Conservation (phyloP, 768 basidiomycete genomes). For the Serendipita sp. region DNA sequence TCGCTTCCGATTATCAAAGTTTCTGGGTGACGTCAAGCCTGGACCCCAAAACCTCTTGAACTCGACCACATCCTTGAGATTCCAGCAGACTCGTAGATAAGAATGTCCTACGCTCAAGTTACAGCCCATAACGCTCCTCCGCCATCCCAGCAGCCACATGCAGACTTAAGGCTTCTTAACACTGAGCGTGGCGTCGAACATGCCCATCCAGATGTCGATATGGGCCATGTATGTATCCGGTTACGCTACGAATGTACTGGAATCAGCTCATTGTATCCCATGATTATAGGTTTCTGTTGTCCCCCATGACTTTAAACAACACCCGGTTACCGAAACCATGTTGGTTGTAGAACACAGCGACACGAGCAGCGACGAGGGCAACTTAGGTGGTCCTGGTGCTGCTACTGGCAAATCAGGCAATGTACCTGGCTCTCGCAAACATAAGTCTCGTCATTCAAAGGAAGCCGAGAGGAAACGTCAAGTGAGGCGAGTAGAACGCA, state of each 20-base stretch:
- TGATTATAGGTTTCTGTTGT: slow-evolving; percentile 40
- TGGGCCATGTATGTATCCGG: not conserved
- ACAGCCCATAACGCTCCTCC: slow-evolving; percentile 42
- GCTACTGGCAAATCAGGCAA: not conserved
- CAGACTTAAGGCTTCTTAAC: slow-evolving; percentile 48
- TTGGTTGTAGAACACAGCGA: not conserved
- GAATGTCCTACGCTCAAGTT: slow-evolving; percentile 61
- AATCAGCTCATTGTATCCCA: not conserved
- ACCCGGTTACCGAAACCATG: slow-evolving; percentile 18
- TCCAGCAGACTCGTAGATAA: not conserved
- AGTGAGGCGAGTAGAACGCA: not conserved
- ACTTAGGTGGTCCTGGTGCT: not conserved
- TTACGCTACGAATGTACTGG: not conserved
- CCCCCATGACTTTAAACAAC: slow-evolving; percentile 29
- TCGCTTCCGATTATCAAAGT: not conserved
- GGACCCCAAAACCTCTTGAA: not conserved
- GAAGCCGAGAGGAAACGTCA: not conserved
- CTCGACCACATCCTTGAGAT: not conserved
- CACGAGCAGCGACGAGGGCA: not conserved
- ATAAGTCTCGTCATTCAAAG: not conserved
- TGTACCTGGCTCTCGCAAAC: not conserved
- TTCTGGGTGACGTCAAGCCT: not conserved
- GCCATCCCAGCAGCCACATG: slow-evolving; percentile 35
- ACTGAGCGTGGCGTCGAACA: slow-evolving; percentile 23
- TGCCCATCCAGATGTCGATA: slow-evolving; percentile 20